phyloP scores from a whole-genome alignment of 257 asterid genomes.

The Primulina huaijiensis region DNA sequence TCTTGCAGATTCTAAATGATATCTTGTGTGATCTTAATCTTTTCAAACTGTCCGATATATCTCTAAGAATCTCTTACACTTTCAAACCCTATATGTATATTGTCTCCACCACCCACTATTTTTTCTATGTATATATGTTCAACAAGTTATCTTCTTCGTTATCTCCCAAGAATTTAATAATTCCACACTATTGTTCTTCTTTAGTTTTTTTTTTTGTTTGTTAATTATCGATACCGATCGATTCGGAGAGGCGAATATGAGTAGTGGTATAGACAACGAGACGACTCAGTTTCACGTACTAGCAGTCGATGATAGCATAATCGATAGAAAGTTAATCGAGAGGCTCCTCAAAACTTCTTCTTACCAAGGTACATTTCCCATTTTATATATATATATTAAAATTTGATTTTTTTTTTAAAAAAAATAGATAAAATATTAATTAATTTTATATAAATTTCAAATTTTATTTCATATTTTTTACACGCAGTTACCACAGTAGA shows the following conservation, averaged over 20 bases:
- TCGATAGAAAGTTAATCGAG: slow-evolving; percentile 32
- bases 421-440: no score
- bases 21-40: slow-evolving; percentile 37
- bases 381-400: no score
- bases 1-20: slow-evolving; percentile 37
- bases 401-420: no score
- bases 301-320: slow-evolving; percentile 37
- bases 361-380: slow-evolving; percentile 20
- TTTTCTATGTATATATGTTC: no score
- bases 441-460: background rate
- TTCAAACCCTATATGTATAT: slow-evolving; percentile 6
- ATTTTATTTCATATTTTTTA: background rate
- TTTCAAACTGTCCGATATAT: slow-evolving; percentile 36
- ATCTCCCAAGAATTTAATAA: background rate
- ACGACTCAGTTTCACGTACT: slow-evolving; percentile 16
- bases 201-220: no score
- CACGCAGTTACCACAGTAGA: slow-evolving; percentile 59
- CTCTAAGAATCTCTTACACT: slow-evolving; percentile 31
- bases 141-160: background rate
- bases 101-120: background rate
- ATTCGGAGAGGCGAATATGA: background rate
- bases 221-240: background rate
- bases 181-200: background rate
- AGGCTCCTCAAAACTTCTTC: slow-evolving; percentile 38
- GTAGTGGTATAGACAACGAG: background rate